A percentile compares a stretch with the other conserved stretches of the same genome.
Conservation (phyloP, 805 yeast species). For the Saccharomycopsis sp. region DNA sequence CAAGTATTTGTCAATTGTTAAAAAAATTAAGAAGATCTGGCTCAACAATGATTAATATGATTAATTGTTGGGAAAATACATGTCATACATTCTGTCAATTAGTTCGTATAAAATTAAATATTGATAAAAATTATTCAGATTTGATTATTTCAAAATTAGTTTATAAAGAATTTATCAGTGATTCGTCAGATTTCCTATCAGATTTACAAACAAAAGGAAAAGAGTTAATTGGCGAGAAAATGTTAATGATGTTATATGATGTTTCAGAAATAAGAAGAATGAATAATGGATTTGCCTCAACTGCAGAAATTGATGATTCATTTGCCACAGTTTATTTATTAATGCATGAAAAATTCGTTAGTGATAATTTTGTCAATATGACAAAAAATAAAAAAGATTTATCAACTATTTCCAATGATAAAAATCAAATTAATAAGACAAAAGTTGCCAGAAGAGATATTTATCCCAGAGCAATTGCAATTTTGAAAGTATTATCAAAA, state of each 20-base stretch:
- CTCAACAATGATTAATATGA: slow-evolving; percentile 60
- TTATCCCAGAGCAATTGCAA: slow-evolving; percentile 25
- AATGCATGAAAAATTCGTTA: slow-evolving; percentile 26
- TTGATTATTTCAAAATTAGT: slow-evolving; percentile 34
- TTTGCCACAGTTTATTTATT: slow-evolving; percentile 50
- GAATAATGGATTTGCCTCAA: slow-evolving; percentile 76
- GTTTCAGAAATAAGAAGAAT: slow-evolving; percentile 53
- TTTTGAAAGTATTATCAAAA: slow-evolving; percentile 9
- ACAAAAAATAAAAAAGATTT: not conserved
- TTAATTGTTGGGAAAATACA: slow-evolving; percentile 55
- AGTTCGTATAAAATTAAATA: slow-evolving; percentile 33
- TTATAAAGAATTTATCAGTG: slow-evolving; percentile 33
- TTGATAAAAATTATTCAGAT: slow-evolving; percentile 43
- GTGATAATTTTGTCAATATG: not conserved
- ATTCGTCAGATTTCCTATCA: slow-evolving; percentile 26
- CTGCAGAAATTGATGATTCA: slow-evolving; percentile 65
- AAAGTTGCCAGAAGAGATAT: slow-evolving; percentile 42
- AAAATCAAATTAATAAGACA: slow-evolving; percentile 22
- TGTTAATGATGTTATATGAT: slow-evolving; percentile 37
- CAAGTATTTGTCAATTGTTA: slow-evolving; percentile 46
- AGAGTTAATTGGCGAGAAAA: slow-evolving; percentile 29
- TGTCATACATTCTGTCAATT: slow-evolving; percentile 43
- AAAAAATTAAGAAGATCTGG: slow-evolving; percentile 72
- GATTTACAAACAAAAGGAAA: slow-evolving; percentile 22
- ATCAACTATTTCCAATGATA: not conserved